Conservation (phyloP, 1,139 yeast genomes). For the Casaregolazyma suthepensis region DNA sequence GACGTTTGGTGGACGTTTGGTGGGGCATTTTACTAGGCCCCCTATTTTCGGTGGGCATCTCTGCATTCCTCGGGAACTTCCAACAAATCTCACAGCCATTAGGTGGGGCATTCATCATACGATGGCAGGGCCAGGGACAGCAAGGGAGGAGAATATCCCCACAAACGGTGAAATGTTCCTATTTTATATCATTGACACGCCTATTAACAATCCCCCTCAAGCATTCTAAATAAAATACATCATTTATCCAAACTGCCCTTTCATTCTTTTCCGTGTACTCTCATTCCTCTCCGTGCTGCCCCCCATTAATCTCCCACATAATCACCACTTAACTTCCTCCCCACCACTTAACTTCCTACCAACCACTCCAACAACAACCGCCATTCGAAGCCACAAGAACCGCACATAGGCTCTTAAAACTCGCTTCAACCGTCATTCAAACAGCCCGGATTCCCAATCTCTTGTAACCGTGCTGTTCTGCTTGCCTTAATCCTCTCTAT, state of each 20-base stretch:
- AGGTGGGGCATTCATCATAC: neutral
- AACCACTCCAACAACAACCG: neutral
- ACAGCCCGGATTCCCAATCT: neutral
- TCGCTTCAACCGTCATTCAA: neutral
- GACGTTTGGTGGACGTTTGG: too few species aligned
- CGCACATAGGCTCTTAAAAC: neutral
- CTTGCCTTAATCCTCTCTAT: neutral
- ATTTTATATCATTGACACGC: neutral
- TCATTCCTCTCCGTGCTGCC: neutral
- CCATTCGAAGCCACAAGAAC: neutral
- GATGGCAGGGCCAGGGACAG: neutral
- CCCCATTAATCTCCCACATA: neutral
- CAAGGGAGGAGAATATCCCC: neutral
- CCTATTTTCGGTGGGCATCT: neutral
- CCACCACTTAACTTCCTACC: neutral
- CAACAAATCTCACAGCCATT: neutral
- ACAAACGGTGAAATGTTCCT: neutral
- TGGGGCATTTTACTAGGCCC: neutral
- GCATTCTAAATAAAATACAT: too few species aligned
- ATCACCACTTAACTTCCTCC: neutral
- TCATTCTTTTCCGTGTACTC: neutral
- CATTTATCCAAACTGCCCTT: neutral
- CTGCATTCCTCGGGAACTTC: slow-evolving; percentile 36
- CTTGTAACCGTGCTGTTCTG: neutral
- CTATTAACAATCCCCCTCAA: too few species aligned